Percentiles rank a stretch among this genome's conserved stretches.
Evolutionary conservation across 2,329 filamentous ascomycete genomes (phyloP).

Genomic region (Diplodia seriata): DNA sequence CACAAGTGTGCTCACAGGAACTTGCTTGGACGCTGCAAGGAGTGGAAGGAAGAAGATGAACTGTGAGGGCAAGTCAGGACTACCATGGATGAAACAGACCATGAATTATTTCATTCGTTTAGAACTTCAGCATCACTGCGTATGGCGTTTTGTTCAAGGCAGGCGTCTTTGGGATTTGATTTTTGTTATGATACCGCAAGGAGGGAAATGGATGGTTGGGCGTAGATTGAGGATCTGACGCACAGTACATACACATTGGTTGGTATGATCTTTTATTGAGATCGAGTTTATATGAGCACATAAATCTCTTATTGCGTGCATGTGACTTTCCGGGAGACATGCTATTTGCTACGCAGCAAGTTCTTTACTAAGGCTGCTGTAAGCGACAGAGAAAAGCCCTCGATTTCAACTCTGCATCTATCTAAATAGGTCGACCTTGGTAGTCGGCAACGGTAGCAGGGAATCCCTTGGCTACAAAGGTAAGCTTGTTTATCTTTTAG

Average conservation of each 20-base stretch:
- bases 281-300: conserved; percentile 6
- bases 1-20: conserved; percentile 23
- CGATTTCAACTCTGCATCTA: no score
- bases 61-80: conserved; percentile 4
- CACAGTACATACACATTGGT: background rate
- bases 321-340: background rate
- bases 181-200: conserved; percentile 25
- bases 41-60: conserved; percentile 31
- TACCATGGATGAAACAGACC: background rate
- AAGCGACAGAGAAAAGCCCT: no score
- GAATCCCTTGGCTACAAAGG: no score
- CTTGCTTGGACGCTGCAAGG: conserved; percentile 22
- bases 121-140: conserved; percentile 4
- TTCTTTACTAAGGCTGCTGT: no score
- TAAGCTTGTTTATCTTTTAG: no score
- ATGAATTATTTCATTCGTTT: conserved; percentile 18
- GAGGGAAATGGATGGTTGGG: conserved; percentile 2
- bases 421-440: no score
- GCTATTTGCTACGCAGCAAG: no score
- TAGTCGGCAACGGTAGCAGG: no score
- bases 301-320: background rate
- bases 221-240: background rate
- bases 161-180: conserved; percentile 7
- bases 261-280: conserved; percentile 10
- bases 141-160: conserved; percentile 12